Base-by-base conservation (phyloP, 495 filamentous ascomycete species). In the Podospora comata region DNA sequence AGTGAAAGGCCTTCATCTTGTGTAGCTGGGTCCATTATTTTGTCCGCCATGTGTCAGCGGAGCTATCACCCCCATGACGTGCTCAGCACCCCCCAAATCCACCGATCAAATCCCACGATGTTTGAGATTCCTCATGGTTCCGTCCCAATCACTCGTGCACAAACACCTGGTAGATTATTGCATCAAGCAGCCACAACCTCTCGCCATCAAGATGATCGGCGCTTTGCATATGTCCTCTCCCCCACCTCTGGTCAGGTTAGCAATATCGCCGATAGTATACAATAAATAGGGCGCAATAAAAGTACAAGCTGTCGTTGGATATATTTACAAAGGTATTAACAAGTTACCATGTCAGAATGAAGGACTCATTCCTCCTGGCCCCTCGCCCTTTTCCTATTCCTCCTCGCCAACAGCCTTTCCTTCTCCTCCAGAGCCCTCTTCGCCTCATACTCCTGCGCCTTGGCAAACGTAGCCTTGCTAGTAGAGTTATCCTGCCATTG, bases 371-470 rank as follows among this genome's bases (percentile, higher is more conserved):
- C 39, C 39, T 48, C 13, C 39, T 11, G 2, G 5, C 9, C 9
- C 39, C 9, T 11, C 39, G 30, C 30, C 30, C 30, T 5, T 3
- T 48, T 48, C 39, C 39, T 48, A 13, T 48, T 16, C 9, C 39
- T 5, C 39, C 61, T 39, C 26, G 70, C 71, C 60, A 70, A 39
- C 4, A 66, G 44, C 62, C 74, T 75, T 74, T 82, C 78, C 68
- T 76, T 79, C 66, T 85, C 78, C 72, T 84, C 80, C 34, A 73
- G 68, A 23, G 77, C 77, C 32, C 79, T 75, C 74, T 79, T 82
- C 68, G 79, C 73, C 73, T 87, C 82, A 72, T 85, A 84, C 34
- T 73, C 78, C 60, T 80, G 44, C 2, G 78, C 79, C 66, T 76
- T 73, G 70, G 77, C 74, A 44, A 71, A 60, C 13, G 73, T 68